phyloP scores from a whole-genome alignment of 345 rosid species.

The Hirschfeldia incana region DNA sequence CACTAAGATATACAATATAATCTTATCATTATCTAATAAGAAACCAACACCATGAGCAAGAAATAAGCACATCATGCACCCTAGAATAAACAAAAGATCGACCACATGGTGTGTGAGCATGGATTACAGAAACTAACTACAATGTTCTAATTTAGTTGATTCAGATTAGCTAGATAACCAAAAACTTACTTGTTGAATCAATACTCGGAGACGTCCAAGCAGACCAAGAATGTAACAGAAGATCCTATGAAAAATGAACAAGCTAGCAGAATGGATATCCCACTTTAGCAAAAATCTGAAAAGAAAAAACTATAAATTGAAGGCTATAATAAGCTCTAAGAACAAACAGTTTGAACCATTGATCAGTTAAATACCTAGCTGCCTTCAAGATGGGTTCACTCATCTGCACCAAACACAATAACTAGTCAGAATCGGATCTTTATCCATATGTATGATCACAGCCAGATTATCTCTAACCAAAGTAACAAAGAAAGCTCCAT shows the following conservation, averaged over 20 bases:
- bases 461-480: conserved; percentile 8
- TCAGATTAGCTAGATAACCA: too few relatives aligned
- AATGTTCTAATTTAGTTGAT: neutral
- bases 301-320: neutral
- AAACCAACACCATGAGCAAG: too few relatives aligned
- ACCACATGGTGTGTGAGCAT: neutral
- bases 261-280: conserved; percentile 75
- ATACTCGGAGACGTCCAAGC: conserved; percentile 84
- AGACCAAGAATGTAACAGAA: conserved; percentile 63
- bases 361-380: conserved; percentile 52
- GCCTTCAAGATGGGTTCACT: conserved; percentile 88
- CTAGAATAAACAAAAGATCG: neutral
- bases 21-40: too few relatives aligned
- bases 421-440: neutral
- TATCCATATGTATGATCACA: neutral
- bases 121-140: neutral
- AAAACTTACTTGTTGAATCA: conserved; percentile 80
- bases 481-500: neutral
- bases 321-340: neutral
- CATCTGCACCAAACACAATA: conserved; percentile 59
- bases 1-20: too few relatives aligned
- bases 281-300: conserved; percentile 39
- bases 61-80: neutral
- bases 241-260: conserved; percentile 82
- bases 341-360: neutral